Base-by-base conservation (phyloP, 1,139 yeast species). In the Pichia sp. region DNA sequence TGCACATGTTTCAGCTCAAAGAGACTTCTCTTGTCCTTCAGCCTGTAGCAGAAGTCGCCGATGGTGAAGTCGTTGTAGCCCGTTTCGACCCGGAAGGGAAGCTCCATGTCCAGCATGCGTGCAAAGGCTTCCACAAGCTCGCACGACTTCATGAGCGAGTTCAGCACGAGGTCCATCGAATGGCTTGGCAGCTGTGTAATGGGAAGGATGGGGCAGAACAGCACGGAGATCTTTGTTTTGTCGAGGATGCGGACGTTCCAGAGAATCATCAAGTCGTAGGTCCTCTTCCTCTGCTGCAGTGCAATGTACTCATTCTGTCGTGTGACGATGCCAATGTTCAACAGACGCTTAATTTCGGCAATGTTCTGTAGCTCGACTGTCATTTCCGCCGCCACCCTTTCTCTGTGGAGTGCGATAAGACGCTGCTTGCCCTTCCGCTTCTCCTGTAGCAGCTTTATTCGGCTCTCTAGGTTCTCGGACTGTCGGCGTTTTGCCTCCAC, bases 121-220 rank as follows among this genome's bases (percentile, higher is more conserved):
- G 60, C 49, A 5, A 55, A 2, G 6, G 44, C 29, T 6, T 44
- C 41, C 0, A 58, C 30, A 19, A 63, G 54, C 41, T 50, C 31
- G n/a, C 51, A 29, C 4, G 57, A 29, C 19, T 54, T 55, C 8
- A 47, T 45, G 11, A 62, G 29, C 10, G 59, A 54, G 10, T 51
- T 41, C 32, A 54, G 49, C 3, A 62, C 53, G 1, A 59, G 10
- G 11, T 55, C 49, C 11, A 59, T 38, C 1, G 58, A 36, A 40
- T 57, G 59, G 7, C 32, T 23, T 1, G 53, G 5, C 19, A 57
- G 43, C 1, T 51, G 40, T 1, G 49, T 41, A 1, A 62, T 44
- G 1, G 60, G 45, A 4, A 62, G 19, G 1, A 63, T 49, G 1
- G 66, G 66, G 0, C 50, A 36, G n/a, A 53, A 60, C 7, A 54